Percentiles rank a stretch among this genome's conserved stretches.
Conservation (phyloP, 2,329 filamentous ascomycete genomes). For the Exophiala sp. region DNA sequence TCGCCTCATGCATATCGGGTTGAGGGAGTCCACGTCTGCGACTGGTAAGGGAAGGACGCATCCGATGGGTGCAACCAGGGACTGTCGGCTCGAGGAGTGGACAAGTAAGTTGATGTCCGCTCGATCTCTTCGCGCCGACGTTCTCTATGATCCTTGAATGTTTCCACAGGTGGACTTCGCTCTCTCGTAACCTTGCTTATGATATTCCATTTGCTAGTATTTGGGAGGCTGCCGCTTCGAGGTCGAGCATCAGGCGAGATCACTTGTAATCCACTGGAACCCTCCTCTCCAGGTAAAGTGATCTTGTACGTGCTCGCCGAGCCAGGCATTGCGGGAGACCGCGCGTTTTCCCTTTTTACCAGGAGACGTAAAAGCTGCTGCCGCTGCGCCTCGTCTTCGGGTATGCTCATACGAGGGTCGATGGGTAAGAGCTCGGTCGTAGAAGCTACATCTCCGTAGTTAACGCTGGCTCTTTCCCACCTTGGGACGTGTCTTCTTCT, state of each 20-base stretch:
- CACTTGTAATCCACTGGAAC: constrained; percentile 7
- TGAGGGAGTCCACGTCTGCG: constrained; percentile 6
- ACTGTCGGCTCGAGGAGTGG: constrained; percentile 6
- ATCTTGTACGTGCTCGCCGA: constrained; percentile 32
- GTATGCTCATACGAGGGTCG: constrained; percentile 11
- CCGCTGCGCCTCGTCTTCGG: constrained; percentile 40
- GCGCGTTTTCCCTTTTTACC: constrained; percentile 31
- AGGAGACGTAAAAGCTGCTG: constrained; percentile 37
- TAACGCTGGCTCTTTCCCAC: constrained; percentile 11
- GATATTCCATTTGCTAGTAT: constrained; percentile 18
- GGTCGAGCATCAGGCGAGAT: constrained; percentile 8
- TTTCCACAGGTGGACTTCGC: constrained; percentile 17
- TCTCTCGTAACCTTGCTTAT: constrained; percentile 14
- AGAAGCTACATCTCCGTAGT: constrained; percentile 20
- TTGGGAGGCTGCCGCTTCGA: constrained; percentile 23
- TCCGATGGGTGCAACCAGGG: constrained; percentile 12
- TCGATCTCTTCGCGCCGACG: constrained; percentile 26
- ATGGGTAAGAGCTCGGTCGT: constrained; percentile 20
- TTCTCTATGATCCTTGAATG: constrained; percentile 24
- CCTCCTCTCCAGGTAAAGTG: constrained; percentile 26
- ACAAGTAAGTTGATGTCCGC: constrained; percentile 16
- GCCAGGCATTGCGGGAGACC: constrained; percentile 30
- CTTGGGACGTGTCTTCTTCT: constrained; percentile 18
- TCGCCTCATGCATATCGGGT: constrained; percentile 15
- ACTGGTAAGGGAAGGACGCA: constrained; percentile 1